phyloP scores from a whole-genome alignment of 164 flowering plant species.

The Kalanchoe fedtschenkoi region DNA sequence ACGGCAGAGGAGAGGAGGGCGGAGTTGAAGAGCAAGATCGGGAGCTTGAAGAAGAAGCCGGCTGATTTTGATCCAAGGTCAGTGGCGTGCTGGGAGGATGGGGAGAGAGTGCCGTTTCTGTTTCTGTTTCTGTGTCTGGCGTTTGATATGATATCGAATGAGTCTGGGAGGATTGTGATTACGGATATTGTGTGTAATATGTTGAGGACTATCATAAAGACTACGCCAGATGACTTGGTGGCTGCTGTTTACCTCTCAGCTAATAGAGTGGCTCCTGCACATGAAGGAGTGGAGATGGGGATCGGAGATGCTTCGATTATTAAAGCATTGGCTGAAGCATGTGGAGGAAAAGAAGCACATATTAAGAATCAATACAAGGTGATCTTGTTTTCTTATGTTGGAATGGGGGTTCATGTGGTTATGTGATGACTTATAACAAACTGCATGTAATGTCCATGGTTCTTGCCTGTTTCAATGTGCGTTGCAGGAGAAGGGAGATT shows the following conservation, averaged over 20 bases:
- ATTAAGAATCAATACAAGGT: slow-evolving; percentile 71
- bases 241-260: slow-evolving; percentile 64
- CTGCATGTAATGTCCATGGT: background rate
- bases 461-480: background rate
- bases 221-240: slow-evolving; percentile 72
- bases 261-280: slow-evolving; percentile 75
- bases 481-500: slow-evolving; percentile 67
- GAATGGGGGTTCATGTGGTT: background rate
- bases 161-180: slow-evolving; percentile 63
- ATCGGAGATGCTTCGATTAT: slow-evolving; percentile 81
- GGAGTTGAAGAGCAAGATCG: slow-evolving; percentile 22
- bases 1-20: slow-evolving; percentile 25
- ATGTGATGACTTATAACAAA: background rate
- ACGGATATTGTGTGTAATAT: slow-evolving; percentile 76
- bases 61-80: slow-evolving; percentile 44
- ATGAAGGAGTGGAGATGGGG: slow-evolving; percentile 92
- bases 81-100: slow-evolving; percentile 66
- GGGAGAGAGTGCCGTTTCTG: slow-evolving; percentile 66
- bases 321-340: slow-evolving; percentile 82
- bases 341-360: slow-evolving; percentile 69
- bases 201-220: slow-evolving; percentile 74
- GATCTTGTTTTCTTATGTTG: background rate
- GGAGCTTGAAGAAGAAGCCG: slow-evolving; percentile 49
- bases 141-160: slow-evolving; percentile 65
- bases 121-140: slow-evolving; percentile 70